Base-by-base conservation (phyloP, 352 stramenopile genomes). In the Globisporangium rhizosaccharum region DNA sequence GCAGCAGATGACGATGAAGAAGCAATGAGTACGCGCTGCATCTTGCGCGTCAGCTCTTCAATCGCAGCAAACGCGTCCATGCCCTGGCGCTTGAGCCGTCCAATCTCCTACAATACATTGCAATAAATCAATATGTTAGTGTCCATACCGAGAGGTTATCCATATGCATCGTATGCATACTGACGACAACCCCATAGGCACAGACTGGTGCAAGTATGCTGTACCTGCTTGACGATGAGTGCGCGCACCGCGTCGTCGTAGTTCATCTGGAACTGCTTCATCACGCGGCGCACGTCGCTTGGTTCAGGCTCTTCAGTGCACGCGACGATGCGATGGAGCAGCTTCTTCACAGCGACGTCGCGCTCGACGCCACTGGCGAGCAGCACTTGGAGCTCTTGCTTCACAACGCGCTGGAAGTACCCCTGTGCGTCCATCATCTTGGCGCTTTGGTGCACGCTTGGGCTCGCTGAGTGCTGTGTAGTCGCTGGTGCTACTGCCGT, bases 231-330 rank as follows among this genome's bases (percentile, higher is more conserved):
- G 6, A 94, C 85, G 56, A 94, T 94, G 17, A 94, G 62, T 20
- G 85, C 85, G 28, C 85, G 85, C 53, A 91, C 78, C 1, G 85
- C 85, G 60, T 94, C 85, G 66, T 94, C 85, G 61, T 88, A 73
- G 51, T 90, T 89, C 79, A 94, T 92, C 62, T 92, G 76, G 66
- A 94, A 94, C 68, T 92, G 79, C 25, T 72, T 73, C 85, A 94
- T 92, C 11, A 94, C 85, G 51, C 71, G 72, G 23, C 79, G 76
- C 39, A 94, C 85, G 37, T 89, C 82, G 46, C 56, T 65, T 7
- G 79, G 65, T 25, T 85, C 71, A 8, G 85, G 85, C 47, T 82
- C 68, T 20, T 85, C 66, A 1, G 77, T 88, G 26, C 70, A 80
- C 54, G 79, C 68, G 14, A 94, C 85, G 57, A 94, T 94, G 37